Conservation (phyloP, 1,284 basidiomycete genomes). For the Rhodotorula sp. region DNA sequence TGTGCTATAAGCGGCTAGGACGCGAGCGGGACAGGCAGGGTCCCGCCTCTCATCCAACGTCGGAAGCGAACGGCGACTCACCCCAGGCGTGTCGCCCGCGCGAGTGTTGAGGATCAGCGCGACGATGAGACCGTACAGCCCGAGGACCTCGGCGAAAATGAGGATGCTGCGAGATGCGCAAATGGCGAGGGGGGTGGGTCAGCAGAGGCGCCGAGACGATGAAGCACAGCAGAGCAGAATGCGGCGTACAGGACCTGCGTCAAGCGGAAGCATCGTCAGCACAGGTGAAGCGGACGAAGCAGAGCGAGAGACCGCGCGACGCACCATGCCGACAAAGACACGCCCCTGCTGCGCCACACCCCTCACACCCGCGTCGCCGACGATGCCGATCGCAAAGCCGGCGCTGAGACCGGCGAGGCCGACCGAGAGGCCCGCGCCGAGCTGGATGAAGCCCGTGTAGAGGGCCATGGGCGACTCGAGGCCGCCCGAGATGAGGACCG, state of each 20-base stretch:
- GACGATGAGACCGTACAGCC: slow-evolving; percentile 54
- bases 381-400: slow-evolving; percentile 55
- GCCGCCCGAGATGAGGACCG: slow-evolving; percentile 54
- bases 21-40: no score
- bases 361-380: slow-evolving; percentile 55
- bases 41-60: no score
- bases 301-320: background rate
- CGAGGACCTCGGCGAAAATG: slow-evolving; percentile 53
- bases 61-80: background rate
- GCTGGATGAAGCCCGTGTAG: slow-evolving; percentile 55
- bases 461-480: slow-evolving; percentile 54
- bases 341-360: slow-evolving; percentile 52
- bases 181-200: background rate
- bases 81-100: slow-evolving; percentile 22
- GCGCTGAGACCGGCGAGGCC: slow-evolving; percentile 55
- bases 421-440: slow-evolving; percentile 55
- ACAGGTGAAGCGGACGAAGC: background rate
- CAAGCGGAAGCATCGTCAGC: background rate
- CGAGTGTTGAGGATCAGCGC: slow-evolving; percentile 52
- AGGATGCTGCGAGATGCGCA: slow-evolving; percentile 44
- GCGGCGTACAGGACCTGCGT: slow-evolving; percentile 7
- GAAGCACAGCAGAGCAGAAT: no score
- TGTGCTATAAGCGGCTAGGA: no score
- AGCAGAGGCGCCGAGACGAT: no score
- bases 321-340: slow-evolving; percentile 36